phyloP scores from a whole-genome alignment of 2,329 filamentous ascomycete genomes.

The Trichoderma lentiforme region DNA sequence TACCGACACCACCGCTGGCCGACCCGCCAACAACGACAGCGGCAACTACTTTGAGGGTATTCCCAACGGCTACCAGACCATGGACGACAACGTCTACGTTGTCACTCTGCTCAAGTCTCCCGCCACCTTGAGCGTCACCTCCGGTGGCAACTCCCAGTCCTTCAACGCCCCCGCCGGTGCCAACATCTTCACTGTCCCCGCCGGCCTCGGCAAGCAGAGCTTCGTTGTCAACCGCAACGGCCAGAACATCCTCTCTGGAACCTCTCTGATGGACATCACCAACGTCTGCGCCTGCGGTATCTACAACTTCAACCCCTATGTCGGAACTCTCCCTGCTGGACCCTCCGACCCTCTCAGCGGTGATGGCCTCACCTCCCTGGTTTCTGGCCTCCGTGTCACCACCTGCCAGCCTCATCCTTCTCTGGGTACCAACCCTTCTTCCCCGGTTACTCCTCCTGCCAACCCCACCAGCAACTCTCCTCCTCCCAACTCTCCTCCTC shows the following conservation, averaged over 20 bases:
- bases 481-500: slow-evolving; percentile 25
- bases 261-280: slow-evolving; percentile 48
- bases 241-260: slow-evolving; percentile 41
- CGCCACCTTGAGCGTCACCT: slow-evolving; percentile 43
- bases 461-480: slow-evolving; percentile 16
- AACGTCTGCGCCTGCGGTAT: slow-evolving; percentile 49
- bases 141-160: slow-evolving; percentile 41
- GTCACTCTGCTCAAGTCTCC: slow-evolving; percentile 47
- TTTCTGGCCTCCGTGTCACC: slow-evolving; percentile 15
- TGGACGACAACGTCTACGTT: slow-evolving; percentile 50
- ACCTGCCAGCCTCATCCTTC: slow-evolving; percentile 29
- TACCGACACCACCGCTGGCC: slow-evolving; percentile 48
- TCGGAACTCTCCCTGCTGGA: slow-evolving; percentile 44
- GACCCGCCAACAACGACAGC: slow-evolving; percentile 40
- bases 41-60: slow-evolving; percentile 52
- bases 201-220: slow-evolving; percentile 39
- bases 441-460: slow-evolving; percentile 32
- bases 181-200: slow-evolving; percentile 39
- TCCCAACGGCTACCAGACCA: slow-evolving; percentile 47
- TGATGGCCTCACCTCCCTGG: slow-evolving; percentile 15
- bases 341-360: slow-evolving; percentile 14
- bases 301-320: slow-evolving; percentile 57
- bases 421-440: slow-evolving; percentile 24
- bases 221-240: slow-evolving; percentile 45
- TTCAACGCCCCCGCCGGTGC: slow-evolving; percentile 31